Base-by-base conservation (phyloP, 495 filamentous ascomycete species). In the Aspergillus conjunctus region DNA sequence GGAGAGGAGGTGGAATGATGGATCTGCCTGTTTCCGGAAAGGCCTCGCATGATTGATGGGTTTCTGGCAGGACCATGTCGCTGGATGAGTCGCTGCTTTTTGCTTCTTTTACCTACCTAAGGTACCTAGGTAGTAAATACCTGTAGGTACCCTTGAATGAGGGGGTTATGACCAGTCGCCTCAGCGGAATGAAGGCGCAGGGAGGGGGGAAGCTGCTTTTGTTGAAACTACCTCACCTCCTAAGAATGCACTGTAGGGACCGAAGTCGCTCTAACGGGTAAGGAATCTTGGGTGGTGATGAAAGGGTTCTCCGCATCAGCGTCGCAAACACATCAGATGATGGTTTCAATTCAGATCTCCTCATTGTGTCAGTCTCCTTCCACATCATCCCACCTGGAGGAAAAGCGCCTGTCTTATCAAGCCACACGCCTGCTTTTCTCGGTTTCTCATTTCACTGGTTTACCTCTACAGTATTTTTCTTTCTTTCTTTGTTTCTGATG, bases 231-330 rank as follows among this genome's bases (percentile, higher is more conserved):
- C 37, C 37, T 41, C 37, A 7, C 37, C 37, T 7, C 6, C 9
- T 2, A 41, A 11, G 11, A 41, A 41, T 12, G 37, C 37, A 41
- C 11, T 41, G 15, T 26, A 53, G 51, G 31, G 51, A 33, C 17
- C 10, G 31, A 33, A 33, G 51, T 22, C 12, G 14, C 2, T 14
- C 22, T 15, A 1, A 51, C 9, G 21, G 12, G 10, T n/a, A 53
- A n/a, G 17, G 26, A 58, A 33, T 30, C 20, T 15, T 12, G 18
- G 48, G 48, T 30, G 21, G 48, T 58, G 51, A 31, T 61, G 58
- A 61, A 56, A 45, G 51, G 53, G 51, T 52, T 58, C 60, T 58
- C 60, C 60, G 60, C 60, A 62, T 37, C 46, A 39, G 18, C 45
- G 31, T 49, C 18, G 48, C 48, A 56, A 37, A 52, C 26, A 46